Evolutionary conservation across 2,329 filamentous ascomycete species (phyloP).

Genomic region (Fusarium lateritium): DNA sequence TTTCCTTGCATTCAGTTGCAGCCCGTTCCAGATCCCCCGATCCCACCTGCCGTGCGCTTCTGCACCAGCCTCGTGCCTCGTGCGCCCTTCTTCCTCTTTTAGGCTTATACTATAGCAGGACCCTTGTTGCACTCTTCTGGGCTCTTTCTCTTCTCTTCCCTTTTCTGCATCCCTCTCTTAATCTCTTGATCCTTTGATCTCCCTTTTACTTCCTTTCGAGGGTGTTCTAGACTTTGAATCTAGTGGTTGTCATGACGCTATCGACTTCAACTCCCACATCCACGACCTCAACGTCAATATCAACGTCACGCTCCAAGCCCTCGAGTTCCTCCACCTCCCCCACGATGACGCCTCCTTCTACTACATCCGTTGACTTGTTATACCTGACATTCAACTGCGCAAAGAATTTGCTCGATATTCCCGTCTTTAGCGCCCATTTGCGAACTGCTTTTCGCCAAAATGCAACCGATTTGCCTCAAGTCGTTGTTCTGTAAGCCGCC

Average conservation of each 20-base stretch:
- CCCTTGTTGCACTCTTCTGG: constrained; percentile 16
- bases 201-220: constrained; percentile 8
- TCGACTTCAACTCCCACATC: constrained; percentile 18
- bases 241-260: constrained; percentile 23
- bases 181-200: constrained; percentile 7
- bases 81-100: constrained; percentile 26
- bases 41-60: constrained; percentile 20
- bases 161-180: constrained; percentile 2
- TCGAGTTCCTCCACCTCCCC: constrained; percentile 19
- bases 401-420: constrained; percentile 77
- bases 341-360: constrained; percentile 58
- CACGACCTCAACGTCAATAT: constrained; percentile 4
- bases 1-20: constrained; percentile 32
- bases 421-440: constrained; percentile 80
- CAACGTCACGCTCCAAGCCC: constrained; percentile 14
- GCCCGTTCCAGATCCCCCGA: constrained; percentile 33
- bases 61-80: constrained; percentile 33
- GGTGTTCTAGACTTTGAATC: not conserved
- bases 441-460: constrained; percentile 70
- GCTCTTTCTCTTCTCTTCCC: constrained; percentile 7
- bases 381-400: constrained; percentile 93
- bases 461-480: constrained; percentile 63
- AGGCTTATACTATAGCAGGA: constrained; percentile 12
- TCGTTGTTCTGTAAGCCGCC: constrained; percentile 70
- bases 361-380: constrained; percentile 74